These are phyloP conservation scores for Dichotomocladium elegans DNA, from an alignment of 371 early-diverging fungal genomes.

Conservation along the genomic window DNA sequence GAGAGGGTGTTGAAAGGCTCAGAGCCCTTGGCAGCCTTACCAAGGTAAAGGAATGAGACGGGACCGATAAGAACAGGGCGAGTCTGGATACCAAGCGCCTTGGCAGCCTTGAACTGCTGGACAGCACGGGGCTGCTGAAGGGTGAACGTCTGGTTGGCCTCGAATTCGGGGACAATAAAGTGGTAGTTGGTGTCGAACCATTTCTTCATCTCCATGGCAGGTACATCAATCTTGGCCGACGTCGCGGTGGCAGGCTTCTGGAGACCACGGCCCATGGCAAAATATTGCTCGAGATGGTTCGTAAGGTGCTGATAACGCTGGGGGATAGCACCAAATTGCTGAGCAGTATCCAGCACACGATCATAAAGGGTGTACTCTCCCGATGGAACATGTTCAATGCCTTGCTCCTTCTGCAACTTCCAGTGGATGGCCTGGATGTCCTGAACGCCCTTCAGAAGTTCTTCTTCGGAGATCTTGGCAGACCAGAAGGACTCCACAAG, in stretches of 20 bases:
- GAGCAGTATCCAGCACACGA: slow-evolving; percentile 87
- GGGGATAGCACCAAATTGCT: slow-evolving; percentile 76
- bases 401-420: slow-evolving; percentile 77
- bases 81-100: slow-evolving; percentile 84
- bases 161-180: slow-evolving; percentile 88
- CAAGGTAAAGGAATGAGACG: slow-evolving; percentile 82
- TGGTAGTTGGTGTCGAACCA: slow-evolving; percentile 98
- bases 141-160: slow-evolving; percentile 68
- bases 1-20: slow-evolving; percentile 65
- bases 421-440: slow-evolving; percentile 86
- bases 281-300: slow-evolving; percentile 79
- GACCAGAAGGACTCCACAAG: slow-evolving; percentile 91
- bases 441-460: slow-evolving; percentile 69
- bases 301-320: slow-evolving; percentile 66
- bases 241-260: slow-evolving; percentile 67
- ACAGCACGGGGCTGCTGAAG: slow-evolving; percentile 74
- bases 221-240: slow-evolving; percentile 76
- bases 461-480: slow-evolving; percentile 76
- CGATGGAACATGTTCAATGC: slow-evolving; percentile 83
- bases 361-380: slow-evolving; percentile 96
- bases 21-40: slow-evolving; percentile 73
- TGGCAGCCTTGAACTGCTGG: slow-evolving; percentile 88
- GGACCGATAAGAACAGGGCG: slow-evolving; percentile 95
- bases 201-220: slow-evolving; percentile 95
- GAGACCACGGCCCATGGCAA: slow-evolving; percentile 96